Evolutionary conservation across 2,329 filamentous ascomycete species (phyloP).

Genomic region (Xylariaceae sp.): DNA sequence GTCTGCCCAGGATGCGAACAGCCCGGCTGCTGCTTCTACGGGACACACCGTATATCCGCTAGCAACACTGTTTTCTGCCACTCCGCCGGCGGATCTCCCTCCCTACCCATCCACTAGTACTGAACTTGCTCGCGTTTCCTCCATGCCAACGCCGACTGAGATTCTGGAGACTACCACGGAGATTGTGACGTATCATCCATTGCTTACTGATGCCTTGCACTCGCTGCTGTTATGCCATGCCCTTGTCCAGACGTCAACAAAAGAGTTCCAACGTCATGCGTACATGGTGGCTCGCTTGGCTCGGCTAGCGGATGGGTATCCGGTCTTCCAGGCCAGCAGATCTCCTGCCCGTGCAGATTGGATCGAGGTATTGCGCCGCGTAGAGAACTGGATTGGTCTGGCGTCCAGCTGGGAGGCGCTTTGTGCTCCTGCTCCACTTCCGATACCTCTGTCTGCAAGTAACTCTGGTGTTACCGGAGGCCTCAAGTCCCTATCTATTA

Average conservation of each 20-base stretch:
- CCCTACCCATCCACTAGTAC: slow-evolving; percentile 59
- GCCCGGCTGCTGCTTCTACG: slow-evolving; percentile 19
- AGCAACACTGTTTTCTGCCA: slow-evolving; percentile 66
- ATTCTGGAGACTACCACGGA: slow-evolving; percentile 44
- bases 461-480: slow-evolving; percentile 26
- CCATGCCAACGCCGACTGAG: slow-evolving; percentile 21
- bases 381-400: slow-evolving; percentile 67
- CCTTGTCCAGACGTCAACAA: slow-evolving; percentile 73
- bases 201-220: slow-evolving; percentile 75
- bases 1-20: slow-evolving; percentile 40
- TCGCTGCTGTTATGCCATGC: slow-evolving; percentile 73
- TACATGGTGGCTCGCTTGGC: slow-evolving; percentile 75
- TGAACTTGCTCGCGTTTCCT: slow-evolving; percentile 30
- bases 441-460: slow-evolving; percentile 26
- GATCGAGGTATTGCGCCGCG: slow-evolving; percentile 67
- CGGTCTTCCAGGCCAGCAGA: slow-evolving; percentile 70
- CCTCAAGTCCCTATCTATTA: slow-evolving; percentile 35
- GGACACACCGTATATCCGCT: slow-evolving; percentile 42
- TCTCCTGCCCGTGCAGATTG: slow-evolving; percentile 74
- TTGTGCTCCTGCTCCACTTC: slow-evolving; percentile 58
- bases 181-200: slow-evolving; percentile 73
- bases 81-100: slow-evolving; percentile 63
- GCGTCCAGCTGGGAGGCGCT: slow-evolving; percentile 64
- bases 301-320: slow-evolving; percentile 73
- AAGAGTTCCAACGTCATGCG: slow-evolving; percentile 74